Base-by-base conservation (phyloP, 2,329 filamentous ascomycete genomes). In the Diaporthe ampelina region DNA sequence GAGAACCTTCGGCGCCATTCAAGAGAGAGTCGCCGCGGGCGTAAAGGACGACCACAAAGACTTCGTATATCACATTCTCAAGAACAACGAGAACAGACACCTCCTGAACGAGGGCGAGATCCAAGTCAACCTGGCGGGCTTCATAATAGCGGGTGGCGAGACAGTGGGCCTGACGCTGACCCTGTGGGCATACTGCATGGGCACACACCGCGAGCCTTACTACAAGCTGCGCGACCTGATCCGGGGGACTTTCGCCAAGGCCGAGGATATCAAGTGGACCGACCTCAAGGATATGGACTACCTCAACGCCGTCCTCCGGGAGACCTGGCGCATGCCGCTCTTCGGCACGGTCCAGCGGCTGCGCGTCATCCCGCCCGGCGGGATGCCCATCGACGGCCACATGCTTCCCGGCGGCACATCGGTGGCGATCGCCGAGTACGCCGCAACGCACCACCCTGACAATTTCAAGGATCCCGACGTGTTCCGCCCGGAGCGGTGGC, bases 1-100 rank as follows among this genome's bases (percentile, higher is more conserved):
- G 4, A 54, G 8, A 21, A 68, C 63, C 15, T 21, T 68, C 32
- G 24, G 52, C 10, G 63, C 63, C 8, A 54, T 68, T 8, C 37
- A 40, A 17, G 48, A 54, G n/a, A 68, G 63, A 32, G 15, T 68
- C 10, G 32, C 48, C 9, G 10, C 52, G 48, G 63, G 48, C 8
- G 63, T 67, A 2, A 67, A 54, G n/a, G 63, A 68, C 9, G 63
- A 68, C 63, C 63, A 68, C 32, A 68, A 68, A 13, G 63, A 68
- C 10, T 54, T 68, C 19, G 48, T 68, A 1, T 68, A 68, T 7
- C 63, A 68, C 32, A 68, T 68, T 15, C 40, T 68, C 1, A 68
- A 54, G 48, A 68, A 68, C 32, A 68, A 68, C 63, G 63, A 68
- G 32, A 68, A 54, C 3, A 21, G 63, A 1, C 63, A 68, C 3